Evolutionary conservation across 495 filamentous ascomycete species (phyloP), one percentile per base, ranked within the genome.

Genomic region (Cudoniella acicularis): DNA sequence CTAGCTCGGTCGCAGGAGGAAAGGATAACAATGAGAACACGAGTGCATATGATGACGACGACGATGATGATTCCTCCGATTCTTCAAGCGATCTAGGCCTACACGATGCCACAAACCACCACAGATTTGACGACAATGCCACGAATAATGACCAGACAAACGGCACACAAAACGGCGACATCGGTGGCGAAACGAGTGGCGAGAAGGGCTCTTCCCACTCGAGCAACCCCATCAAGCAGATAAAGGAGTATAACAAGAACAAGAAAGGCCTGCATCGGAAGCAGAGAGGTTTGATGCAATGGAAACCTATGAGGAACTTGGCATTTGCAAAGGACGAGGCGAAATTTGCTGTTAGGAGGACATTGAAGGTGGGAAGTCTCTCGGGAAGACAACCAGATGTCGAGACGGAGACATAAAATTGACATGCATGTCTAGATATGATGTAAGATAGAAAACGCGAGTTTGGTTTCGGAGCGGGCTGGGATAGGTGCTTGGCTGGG

Each of bases 221-320:
- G 16, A 60, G 57, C 10, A 62, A 62, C 17, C 62, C 59, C 8
- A 49, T 61, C 24, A 46, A 45, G 55, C 77, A 78, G 1, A 68
- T 77, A 51, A 70, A 71, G 63, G 65, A 72, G 61, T 78, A 77
- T 61, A 74, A 72, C 59, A 75, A 79, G 59, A 87, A 87, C 66
- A 79, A 77, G 70, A 74, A 74, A 52, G 78, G 83, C 22, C 70
- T 88, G 62, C 83, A 87, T 64, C 72, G 87, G 13, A 86, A 87
- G 72, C 86, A 89, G 60, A 74, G 87, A 30, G 87, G 87, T 10
- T 57, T 88, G 64, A 89, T 89, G 86, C 87, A 89, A 68, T 91
- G 87, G 87, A 87, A 82, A 68, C 86, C 87, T 22, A 80, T 87
- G 74, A 71, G 87, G 63, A 85, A 87, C 63, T 73, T 79, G 56